Evolutionary conservation across 2,329 filamentous ascomycete species (phyloP), one percentile per base, ranked within the genome.

Genomic region (Clonostachys rosea): DNA sequence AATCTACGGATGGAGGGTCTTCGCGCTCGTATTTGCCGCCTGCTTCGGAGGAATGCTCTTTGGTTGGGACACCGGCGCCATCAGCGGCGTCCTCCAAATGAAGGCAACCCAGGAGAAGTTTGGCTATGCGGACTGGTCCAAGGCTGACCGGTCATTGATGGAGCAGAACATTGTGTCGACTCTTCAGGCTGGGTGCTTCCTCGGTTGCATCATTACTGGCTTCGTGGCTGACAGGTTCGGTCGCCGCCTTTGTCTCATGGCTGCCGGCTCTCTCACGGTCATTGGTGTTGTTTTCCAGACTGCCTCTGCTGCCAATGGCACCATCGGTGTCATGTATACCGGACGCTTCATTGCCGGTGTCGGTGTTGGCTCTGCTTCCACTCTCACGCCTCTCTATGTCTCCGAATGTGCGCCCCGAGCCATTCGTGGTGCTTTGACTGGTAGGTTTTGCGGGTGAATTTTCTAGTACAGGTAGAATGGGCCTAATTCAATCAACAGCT

Each of bases 1-100:
- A 60, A 82, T 87, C 49, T 87, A 87, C 65, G 82, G 83, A 58
- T 87, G 83, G 83, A 76, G 83, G 47, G 81, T 85, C 30, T 80
- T 84, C 52, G 74, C 74, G 48, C 70, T 86, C 54, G 82, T 81
- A 43, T 81, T 74, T 59, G 82, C 81, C 40, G 72, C 81, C 39
- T 87, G 84, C 64, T 88, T 86, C 50, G 85, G 85, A 50, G 85
- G 84, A 44, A 73, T 74, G 69, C 60, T 73, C 30, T 73, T 73
- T 44, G 70, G 70, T 40, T 73, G 69, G 69, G 69, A 73, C 57
- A 84, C 81, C 30, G 83, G 83, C 46, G 83, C 83, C 52, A 86
- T 87, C 51, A 81, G 84, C 36, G 84, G 84, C 54, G 80, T 87
- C 42, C 66, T 87, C 24, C 79, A 76, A 44, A 75, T 87, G 67